Evolutionary conservation across 108 stramenopile species (phyloP).

Genomic region (Parmales sp.): DNA sequence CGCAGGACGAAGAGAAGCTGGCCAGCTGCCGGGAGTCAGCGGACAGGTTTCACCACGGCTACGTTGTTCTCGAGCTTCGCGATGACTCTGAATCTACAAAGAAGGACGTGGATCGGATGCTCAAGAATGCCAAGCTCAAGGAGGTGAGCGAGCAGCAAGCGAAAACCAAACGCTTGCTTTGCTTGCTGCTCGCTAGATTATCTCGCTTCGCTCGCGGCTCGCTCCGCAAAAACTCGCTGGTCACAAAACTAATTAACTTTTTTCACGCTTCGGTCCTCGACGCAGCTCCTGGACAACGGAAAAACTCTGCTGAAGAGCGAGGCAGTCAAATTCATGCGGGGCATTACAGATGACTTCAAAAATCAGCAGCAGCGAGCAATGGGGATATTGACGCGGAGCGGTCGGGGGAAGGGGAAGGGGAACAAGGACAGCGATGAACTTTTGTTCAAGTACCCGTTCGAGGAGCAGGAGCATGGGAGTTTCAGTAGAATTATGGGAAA

Average conservation of each 20-base stretch:
- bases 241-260: slow-evolving; percentile 12
- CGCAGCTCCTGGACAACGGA: too few species aligned
- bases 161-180: neutral
- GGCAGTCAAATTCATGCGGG: too few species aligned
- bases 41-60: slow-evolving; percentile 17
- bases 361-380: too few species aligned
- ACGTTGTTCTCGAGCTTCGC: slow-evolving; percentile 39
- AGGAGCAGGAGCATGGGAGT: too few species aligned
- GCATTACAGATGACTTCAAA: too few species aligned
- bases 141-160: neutral
- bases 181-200: slow-evolving; percentile 18
- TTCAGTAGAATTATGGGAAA: too few species aligned
- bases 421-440: too few species aligned
- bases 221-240: slow-evolving; percentile 17
- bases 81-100: slow-evolving; percentile 29
- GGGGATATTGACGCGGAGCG: too few species aligned
- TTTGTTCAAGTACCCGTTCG: too few species aligned
- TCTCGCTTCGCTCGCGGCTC: slow-evolving; percentile 21
- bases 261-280: slow-evolving; percentile 15
- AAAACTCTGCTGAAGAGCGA: too few species aligned
- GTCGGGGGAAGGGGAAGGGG: too few species aligned
- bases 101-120: slow-evolving; percentile 19
- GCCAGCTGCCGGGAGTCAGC: too few species aligned
- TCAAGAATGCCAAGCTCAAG: neutral
- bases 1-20: slow-evolving; percentile 14